Evolutionary conservation across 306 rosid species (phyloP), one percentile per base, ranked within the genome.

Genomic region (Geum urbanum): DNA sequence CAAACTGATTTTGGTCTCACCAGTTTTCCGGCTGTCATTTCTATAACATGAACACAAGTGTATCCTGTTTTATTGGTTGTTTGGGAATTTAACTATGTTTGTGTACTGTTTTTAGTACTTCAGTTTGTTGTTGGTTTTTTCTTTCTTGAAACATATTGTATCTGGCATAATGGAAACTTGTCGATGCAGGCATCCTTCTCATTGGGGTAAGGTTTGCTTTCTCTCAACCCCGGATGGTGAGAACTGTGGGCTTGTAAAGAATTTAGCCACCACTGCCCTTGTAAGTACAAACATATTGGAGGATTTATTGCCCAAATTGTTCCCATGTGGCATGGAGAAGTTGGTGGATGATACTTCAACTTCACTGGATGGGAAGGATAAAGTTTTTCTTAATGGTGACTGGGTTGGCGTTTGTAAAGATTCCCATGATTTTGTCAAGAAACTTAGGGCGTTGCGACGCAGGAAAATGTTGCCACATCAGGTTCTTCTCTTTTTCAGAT

Each of bases 151-250:
- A 73, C 63, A 43, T 39, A 40, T 76, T 57, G 9, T 22, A 22
- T 15, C 13, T 35, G 18, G 32, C 63, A 53, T 79, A 57, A 72
- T 73, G 7, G 60, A 74, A 69, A 69, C 57, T 81, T 86, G 9
- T 69, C 66, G 65, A 44, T 85, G 82, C 91, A 95, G 99, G 84
- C 99, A 95, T 83, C 97, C 99, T 77, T 95, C 99, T 59, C 99
- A 91, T 74, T 95, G 97, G 99, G 99, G 99, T 6, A 91, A 87
- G 82, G 96, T 95, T 66, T 95, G 99, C 77, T 91, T 89, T 76
- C 88, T 95, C 58, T 91, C 97, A 55, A 95, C 99, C 62, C 97
- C 97, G 0, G 99, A 95, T 63, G 99, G 99, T 72, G 99, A 95
- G 87, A 95, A 95, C 78, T 95, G 99, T 80, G 99, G 99, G 24